A percentile compares a stretch with the other conserved stretches of the same genome.
Evolutionary conservation across 495 filamentous ascomycete species (phyloP).

Genomic region (Arthonia radiata): DNA sequence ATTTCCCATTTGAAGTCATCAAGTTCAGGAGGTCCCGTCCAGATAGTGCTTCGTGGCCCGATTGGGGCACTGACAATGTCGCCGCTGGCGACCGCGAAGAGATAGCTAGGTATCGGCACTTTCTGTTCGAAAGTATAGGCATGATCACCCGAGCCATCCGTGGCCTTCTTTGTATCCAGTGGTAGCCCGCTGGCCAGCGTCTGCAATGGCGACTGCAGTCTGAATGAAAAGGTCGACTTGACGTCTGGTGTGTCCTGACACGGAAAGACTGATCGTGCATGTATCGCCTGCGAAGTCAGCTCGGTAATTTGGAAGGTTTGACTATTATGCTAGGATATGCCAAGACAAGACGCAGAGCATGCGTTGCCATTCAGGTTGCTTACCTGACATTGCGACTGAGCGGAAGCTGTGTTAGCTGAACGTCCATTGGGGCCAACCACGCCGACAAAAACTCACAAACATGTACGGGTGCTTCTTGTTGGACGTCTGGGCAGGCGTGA

Average conservation of each 20-base stretch:
- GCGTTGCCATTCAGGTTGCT: no score
- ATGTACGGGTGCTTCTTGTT: constrained; percentile 90
- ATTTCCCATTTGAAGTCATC: constrained; percentile 70
- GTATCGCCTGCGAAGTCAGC: constrained; percentile 92
- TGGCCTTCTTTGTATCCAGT: constrained; percentile 23
- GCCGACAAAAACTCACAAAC: no score
- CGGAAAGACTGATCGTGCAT: constrained; percentile 76
- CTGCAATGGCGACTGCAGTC: constrained; percentile 61
- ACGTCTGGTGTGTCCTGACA: constrained; percentile 94
- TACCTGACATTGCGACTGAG: no score
- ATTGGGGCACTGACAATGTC: constrained; percentile 67
- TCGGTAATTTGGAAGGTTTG: no score
- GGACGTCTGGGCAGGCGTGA: constrained; percentile 70
- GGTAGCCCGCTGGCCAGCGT: constrained; percentile 74
- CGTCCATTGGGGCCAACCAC: no score
- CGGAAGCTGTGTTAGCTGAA: no score
- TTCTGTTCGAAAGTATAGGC: constrained; percentile 68
- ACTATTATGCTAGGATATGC: no score
- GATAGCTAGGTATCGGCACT: constrained; percentile 80
- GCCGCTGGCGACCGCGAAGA: constrained; percentile 75
- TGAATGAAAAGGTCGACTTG: constrained; percentile 74
- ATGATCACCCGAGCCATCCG: constrained; percentile 22
- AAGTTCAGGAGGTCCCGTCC: constrained; percentile 69
- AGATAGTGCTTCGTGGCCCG: constrained; percentile 61
- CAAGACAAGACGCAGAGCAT: no score